Conservation (phyloP, 306 rosid genomes). For the Myrica gale region DNA sequence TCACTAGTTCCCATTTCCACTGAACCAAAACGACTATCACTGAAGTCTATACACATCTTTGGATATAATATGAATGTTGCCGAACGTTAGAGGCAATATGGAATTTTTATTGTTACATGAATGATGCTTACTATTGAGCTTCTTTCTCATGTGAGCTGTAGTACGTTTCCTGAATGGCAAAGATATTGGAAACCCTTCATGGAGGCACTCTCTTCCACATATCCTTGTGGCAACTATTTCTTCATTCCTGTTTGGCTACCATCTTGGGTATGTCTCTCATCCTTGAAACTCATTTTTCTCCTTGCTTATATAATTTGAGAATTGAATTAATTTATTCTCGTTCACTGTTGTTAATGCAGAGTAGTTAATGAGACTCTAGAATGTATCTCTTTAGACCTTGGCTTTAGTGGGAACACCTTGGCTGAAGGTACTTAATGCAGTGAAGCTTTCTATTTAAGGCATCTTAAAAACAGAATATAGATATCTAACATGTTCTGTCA, state of each 20-base stretch:
- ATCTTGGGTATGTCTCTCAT: constrained; percentile 57
- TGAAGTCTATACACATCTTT: background rate
- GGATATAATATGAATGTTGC: background rate
- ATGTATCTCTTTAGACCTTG: constrained; percentile 74
- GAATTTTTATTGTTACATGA: background rate
- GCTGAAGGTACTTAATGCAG: constrained; percentile 56
- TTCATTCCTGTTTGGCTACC: constrained; percentile 82
- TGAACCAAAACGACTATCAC: background rate
- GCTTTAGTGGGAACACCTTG: constrained; percentile 70
- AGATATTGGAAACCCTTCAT: constrained; percentile 50
- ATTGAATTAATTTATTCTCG: constrained; percentile 16
- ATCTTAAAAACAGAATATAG: constrained; percentile 20
- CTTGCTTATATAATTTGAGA: background rate
- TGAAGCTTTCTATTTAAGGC: constrained; percentile 8
- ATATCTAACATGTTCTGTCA: constrained; percentile 26
- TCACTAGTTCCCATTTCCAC: too few relatives aligned
- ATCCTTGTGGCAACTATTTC: constrained; percentile 64
- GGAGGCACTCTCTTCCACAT: constrained; percentile 65
- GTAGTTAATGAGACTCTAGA: constrained; percentile 88
- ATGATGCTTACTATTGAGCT: constrained; percentile 30
- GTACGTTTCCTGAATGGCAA: constrained; percentile 44
- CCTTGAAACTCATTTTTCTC: constrained; percentile 25
- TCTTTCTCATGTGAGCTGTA: constrained; percentile 33
- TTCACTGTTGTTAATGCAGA: constrained; percentile 45
- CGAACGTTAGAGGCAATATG: too few relatives aligned